Evolutionary conservation across 352 stramenopile species (phyloP), one percentile per base, ranked within the genome.

Genomic region (Discostella stelligera): DNA sequence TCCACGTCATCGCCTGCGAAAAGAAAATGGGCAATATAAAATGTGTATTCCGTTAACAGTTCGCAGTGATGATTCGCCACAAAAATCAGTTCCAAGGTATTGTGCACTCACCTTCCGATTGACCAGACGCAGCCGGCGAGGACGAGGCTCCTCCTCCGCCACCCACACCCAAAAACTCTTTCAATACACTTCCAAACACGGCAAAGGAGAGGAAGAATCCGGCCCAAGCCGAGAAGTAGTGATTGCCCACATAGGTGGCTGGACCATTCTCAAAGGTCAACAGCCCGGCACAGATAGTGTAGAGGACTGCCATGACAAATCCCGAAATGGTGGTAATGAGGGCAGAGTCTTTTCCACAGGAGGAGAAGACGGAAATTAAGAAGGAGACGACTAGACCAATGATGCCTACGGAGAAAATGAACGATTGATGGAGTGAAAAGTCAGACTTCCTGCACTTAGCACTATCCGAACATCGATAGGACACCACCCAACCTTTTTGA

Each of bases 101-200:
- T 41, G n/a, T 13, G 25, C 16, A 46, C 44, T 73, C 53, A 77
- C 60, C 50, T 46, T 20, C 62, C 23, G 48, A 48, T 16, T 52
- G 32, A 20, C 7, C 66, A 20, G 64, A n/a, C 27, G 39, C 49
- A 46, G 30, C 55, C 4, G 54, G 23, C 21, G 32, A 30, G 13
- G 14, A 44, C 7, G 37, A 44, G 1, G 37, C 37, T 55, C 11
- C 53, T 25, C 21, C 6, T 8, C 13, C 53, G 3, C 13, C 50
- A 14, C 50, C 65, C 27, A 73, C 65, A 41, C 76, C 70, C 56
- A 83, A 72, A 66, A 77, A 83, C 46, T 83, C 76, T 59, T 83
- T 83, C 69, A 83, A 65, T 13, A 79, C 76, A 72, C 70, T 73
- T 61, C 76, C 76, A 72, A 83, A 83, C 8, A 83, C 61, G 13